Base-by-base conservation (phyloP, 352 stramenopile species). In the Phytophthora foliorum region DNA sequence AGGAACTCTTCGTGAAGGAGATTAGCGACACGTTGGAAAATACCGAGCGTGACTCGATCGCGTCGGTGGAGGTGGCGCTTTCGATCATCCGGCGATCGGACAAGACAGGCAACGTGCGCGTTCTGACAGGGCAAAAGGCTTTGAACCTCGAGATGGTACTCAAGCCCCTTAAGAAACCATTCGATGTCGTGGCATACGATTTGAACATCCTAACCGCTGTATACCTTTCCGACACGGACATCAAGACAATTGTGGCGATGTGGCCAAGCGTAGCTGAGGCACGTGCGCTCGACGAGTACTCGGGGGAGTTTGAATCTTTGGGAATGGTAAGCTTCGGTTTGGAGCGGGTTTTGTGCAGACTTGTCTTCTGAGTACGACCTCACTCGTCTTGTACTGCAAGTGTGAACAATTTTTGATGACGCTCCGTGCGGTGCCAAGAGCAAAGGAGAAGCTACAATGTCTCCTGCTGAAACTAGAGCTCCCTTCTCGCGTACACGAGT, bases 171-270 rank as follows among this genome's bases (percentile, higher is more conserved):
- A 64, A 61, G 16, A 24, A 36, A 22, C 48, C 71, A 1, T 75
- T 75, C 36, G 42, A 24, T 5, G 19, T 59, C 2, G 60, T 78
- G 16, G 71, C 71, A 0, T 56, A 70, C 21, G 71, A 78, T 39
- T 8, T 78, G 1, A 67, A 72, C 32, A 45, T 72, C 6, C 49
- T 78, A n/a, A 73, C 65, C 22, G 71, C 65, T 11, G 63, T 67
- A 39, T 75, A 74, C 48, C 22, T 78, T 3, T 44, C 65, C 55
- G 71, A 60, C 29, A 69, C 66, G 14, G 62, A 74, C 13, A 67
- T 78, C 29, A 75, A 63, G 36, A 73, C 71, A 8, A 66, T 78
- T 34, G 29, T 78, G 29, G 54, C 71, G 3, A 75, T 78, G 71
- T 78, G 71, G 71, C 71, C 71, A 11, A 78, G 62, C 32, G 49